A percentile compares a stretch with the other conserved stretches of the same genome.
These are phyloP conservation scores for Lophium mytilinum DNA, from an alignment of 495 filamentous ascomycete species.

Conservation along the genomic window DNA sequence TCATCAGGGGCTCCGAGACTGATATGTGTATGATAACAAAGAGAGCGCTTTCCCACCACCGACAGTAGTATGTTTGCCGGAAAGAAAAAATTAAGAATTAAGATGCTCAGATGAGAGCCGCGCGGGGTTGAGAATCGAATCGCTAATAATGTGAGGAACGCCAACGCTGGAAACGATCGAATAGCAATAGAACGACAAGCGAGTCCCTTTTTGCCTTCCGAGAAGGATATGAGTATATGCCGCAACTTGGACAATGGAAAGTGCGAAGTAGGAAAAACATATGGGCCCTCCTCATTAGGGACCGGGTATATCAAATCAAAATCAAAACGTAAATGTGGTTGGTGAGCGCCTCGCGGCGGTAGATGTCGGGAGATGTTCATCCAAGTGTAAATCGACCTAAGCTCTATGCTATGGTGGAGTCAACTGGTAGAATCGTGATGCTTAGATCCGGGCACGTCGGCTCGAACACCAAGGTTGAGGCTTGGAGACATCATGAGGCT, in stretches of 20 bases:
- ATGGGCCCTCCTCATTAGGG: constrained; percentile 1
- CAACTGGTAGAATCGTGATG: neutral
- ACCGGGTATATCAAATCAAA: constrained; percentile 2
- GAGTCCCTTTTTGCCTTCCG: neutral
- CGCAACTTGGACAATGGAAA: neutral
- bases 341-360: neutral
- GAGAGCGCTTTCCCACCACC: neutral
- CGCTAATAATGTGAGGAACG: neutral
- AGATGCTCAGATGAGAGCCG: neutral
- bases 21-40: too few relatives aligned
- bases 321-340: neutral
- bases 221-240: neutral
- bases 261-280: neutral
- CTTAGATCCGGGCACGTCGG: neutral
- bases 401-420: too few relatives aligned
- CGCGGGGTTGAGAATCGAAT: neutral
- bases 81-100: neutral
- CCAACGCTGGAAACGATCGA: neutral
- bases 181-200: neutral
- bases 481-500: neutral
- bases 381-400: neutral
- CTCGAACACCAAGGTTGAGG: neutral
- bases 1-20: too few relatives aligned
- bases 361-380: too few relatives aligned
- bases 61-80: neutral